Conservation (phyloP, 495 filamentous ascomycete species). For the Hypomontagnella submonticulosa region DNA sequence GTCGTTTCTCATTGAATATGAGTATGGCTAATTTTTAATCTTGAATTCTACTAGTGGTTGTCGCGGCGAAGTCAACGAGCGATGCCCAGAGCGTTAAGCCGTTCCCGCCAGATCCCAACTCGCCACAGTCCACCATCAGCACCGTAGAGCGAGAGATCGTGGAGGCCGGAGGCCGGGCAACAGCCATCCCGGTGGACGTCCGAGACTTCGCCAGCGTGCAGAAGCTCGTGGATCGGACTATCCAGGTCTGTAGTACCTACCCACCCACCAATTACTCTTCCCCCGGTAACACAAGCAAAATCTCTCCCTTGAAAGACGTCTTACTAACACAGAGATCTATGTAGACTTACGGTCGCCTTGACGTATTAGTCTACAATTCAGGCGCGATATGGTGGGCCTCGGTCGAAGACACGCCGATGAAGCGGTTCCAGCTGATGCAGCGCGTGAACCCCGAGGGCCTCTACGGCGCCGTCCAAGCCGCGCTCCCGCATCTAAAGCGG, state of each 20-base stretch:
- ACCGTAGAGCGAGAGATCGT: slow-evolving; percentile 84
- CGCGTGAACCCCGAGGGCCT: slow-evolving; percentile 81
- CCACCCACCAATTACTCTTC: neutral
- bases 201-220: slow-evolving; percentile 72
- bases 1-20: slow-evolving; percentile 8
- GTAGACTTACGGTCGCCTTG: slow-evolving; percentile 69
- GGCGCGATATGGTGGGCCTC: slow-evolving; percentile 90
- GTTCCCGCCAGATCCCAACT: slow-evolving; percentile 88
- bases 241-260: slow-evolving; percentile 55
- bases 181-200: slow-evolving; percentile 76
- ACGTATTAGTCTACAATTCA: slow-evolving; percentile 83
- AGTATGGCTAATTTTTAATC: neutral
- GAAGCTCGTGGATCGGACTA: slow-evolving; percentile 67
- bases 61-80: slow-evolving; percentile 82
- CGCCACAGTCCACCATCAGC: slow-evolving; percentile 78
- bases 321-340: neutral
- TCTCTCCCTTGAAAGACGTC: neutral
- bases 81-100: slow-evolving; percentile 64
- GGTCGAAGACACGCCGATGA: slow-evolving; percentile 77
- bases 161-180: slow-evolving; percentile 71
- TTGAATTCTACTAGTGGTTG: slow-evolving; percentile 67
- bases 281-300: neutral
- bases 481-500: slow-evolving; percentile 66
- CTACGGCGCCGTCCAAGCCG: slow-evolving; percentile 73
- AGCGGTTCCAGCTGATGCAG: slow-evolving; percentile 86